Conservation (phyloP, 176 grass and related monocot genomes). For the Cymbopogon citratus region DNA sequence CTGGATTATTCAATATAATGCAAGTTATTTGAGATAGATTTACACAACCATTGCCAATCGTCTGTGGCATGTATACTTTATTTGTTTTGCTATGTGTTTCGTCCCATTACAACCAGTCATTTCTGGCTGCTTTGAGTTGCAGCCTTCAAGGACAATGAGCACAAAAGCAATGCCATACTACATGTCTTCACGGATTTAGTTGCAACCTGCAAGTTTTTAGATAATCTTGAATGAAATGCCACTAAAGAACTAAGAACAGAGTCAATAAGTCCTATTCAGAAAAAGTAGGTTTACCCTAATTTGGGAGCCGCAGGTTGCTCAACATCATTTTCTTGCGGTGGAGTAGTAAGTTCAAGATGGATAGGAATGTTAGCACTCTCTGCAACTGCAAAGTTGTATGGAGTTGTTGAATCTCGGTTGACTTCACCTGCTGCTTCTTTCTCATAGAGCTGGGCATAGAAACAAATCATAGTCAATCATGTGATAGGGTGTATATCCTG, state of each 20-base stretch:
- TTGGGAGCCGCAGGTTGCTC: conserved; percentile 37
- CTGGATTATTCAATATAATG: neutral
- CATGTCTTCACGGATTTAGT: conserved; percentile 38
- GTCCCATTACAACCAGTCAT: neutral
- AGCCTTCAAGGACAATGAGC: neutral
- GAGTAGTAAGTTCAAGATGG: conserved; percentile 60
- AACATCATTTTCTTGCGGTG: conserved; percentile 28
- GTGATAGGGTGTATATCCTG: neutral
- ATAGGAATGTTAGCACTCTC: conserved; percentile 39
- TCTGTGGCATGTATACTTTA: neutral
- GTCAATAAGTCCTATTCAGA: conserved; percentile 1
- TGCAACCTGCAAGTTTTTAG: conserved; percentile 39
- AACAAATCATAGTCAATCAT: conserved; percentile 11
- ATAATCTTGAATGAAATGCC: neutral
- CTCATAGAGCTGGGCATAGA: conserved; percentile 38
- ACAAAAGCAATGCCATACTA: neutral
- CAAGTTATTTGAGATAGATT: conserved; percentile 34
- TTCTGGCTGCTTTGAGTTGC: conserved; percentile 16
- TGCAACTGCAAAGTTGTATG: conserved; percentile 48
- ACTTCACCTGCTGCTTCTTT: conserved; percentile 37
- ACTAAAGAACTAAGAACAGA: conserved; percentile 2
- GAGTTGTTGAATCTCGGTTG: conserved; percentile 35
- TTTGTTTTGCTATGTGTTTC: conserved; percentile 17
- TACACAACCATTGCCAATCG: conserved; percentile 16
- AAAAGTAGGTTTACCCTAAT: conserved; percentile 58